Evolutionary conservation across 1,284 basidiomycete species (phyloP), one percentile per base, ranked within the genome.

Genomic region (Ustilago tritici): DNA sequence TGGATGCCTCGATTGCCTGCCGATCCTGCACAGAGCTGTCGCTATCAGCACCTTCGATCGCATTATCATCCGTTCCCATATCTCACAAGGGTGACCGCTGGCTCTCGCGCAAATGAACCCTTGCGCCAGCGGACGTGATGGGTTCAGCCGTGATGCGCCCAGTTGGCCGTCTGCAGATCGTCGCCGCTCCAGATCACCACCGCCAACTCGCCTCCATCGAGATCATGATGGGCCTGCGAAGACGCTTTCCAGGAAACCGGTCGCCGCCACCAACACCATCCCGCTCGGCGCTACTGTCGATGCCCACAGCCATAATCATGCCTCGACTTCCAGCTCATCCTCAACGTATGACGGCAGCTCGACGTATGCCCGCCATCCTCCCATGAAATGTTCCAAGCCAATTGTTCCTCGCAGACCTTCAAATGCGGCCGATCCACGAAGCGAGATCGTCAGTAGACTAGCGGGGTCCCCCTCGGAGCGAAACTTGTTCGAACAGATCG

Each of bases 161-260:
- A 43, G 63, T 28, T 54, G 59, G 40, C 23, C 57, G n/a, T 17
- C 50, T n/a, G 60, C 56, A 34, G 50, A 43, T 9, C 65, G 65
- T 35, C 55, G 49, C 10, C 65, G 65, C n/a, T 68, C 65, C n/a
- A 55, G 56, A 31, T 68, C 65, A 11, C 65, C 65, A 7, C 55
- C 64, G 11, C 12, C 56, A 17, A 52, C 35, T 36, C 60, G 55
- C 14, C 56, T 61, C 36, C 49, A 50, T 14, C 49, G 49, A 31
- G 49, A 50, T 43, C 50, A 56, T n/a, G 69, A 71, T 32, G 63
- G 50, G 11, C 63, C 69, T 9, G 7, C 69, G 4, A 40, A 55
- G 52, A 15, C 46, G 15, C 50, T 70, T 6, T 43, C 55, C 4
- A 60, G 63, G 9, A 70, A 62, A 28, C 56, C 69, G 2, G 36